These are phyloP conservation scores for Clonostachys sp. DNA, from an alignment of 2,329 filamentous ascomycete genomes.

Conservation along the genomic window DNA sequence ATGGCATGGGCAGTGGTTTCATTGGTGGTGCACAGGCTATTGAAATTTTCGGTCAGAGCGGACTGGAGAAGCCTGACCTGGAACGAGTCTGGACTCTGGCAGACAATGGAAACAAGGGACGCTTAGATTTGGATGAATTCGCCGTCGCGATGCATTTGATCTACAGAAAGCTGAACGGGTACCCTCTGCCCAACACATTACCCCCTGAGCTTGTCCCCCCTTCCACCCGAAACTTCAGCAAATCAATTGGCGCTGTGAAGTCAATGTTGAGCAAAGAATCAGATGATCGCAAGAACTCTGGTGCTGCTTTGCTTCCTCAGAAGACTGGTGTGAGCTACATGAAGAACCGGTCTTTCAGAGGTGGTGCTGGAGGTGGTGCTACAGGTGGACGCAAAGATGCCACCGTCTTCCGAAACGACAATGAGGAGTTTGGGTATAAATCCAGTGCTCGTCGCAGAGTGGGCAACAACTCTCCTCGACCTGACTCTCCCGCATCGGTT, in stretches of 20 bases:
- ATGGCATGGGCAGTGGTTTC: conserved; percentile 87
- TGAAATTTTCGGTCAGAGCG: conserved; percentile 96
- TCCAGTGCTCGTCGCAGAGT: conserved; percentile 88
- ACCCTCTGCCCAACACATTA: conserved; percentile 81
- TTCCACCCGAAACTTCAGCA: conserved; percentile 87
- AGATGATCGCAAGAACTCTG: conserved; percentile 81
- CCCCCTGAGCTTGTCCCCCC: conserved; percentile 92
- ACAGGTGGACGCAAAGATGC: conserved; percentile 77
- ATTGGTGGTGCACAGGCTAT: conserved; percentile 91
- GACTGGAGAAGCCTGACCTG: conserved; percentile 82
- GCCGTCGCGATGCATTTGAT: conserved; percentile 99
- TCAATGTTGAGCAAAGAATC: conserved; percentile 85
- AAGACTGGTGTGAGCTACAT: conserved; percentile 98
- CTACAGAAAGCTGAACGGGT: conserved; percentile 94
- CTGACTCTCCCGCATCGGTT: conserved; percentile 63
- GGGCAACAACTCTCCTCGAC: conserved; percentile 76
- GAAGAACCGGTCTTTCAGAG: conserved; percentile 89
- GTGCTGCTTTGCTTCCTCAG: conserved; percentile 86
- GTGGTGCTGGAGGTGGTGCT: conserved; percentile 50
- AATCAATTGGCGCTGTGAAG: conserved; percentile 91
- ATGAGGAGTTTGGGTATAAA: conserved; percentile 86
- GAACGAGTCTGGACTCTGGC: conserved; percentile 93
- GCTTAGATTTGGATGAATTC: conserved; percentile 94
- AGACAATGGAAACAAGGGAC: conserved; percentile 89
- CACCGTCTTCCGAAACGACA: conserved; percentile 95